Evolutionary conservation across 768 basidiomycete genomes (phyloP).

Genomic region (Austroboletus festivus): DNA sequence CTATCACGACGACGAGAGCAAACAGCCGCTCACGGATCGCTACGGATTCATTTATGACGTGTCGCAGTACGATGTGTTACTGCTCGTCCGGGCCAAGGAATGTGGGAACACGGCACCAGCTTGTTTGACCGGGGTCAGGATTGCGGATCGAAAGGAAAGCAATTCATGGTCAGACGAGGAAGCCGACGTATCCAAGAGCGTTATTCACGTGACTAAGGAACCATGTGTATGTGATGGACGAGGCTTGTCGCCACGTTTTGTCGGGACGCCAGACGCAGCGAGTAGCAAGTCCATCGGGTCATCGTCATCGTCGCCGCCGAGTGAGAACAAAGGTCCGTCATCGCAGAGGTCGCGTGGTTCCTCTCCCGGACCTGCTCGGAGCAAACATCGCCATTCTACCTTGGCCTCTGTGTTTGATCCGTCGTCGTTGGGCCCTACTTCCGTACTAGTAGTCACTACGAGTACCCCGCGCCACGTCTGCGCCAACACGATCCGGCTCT

Average conservation of each 20-base stretch:
- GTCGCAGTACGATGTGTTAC: slow-evolving; percentile 72
- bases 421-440: slow-evolving; percentile 29
- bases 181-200: slow-evolving; percentile 34
- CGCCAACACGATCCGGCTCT: slow-evolving; percentile 64
- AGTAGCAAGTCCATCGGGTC: slow-evolving; percentile 10
- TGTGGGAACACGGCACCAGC: slow-evolving; percentile 77
- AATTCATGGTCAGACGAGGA: slow-evolving; percentile 75
- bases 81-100: slow-evolving; percentile 69
- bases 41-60: slow-evolving; percentile 92
- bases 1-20: slow-evolving; percentile 48
- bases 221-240: slow-evolving; percentile 41
- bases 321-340: slow-evolving; percentile 26
- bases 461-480: slow-evolving; percentile 75
- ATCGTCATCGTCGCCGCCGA: slow-evolving; percentile 6
- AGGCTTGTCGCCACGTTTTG: slow-evolving; percentile 4
- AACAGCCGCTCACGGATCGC: slow-evolving; percentile 72
- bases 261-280: slow-evolving; percentile 8
- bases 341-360: slow-evolving; percentile 28
- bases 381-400: slow-evolving; percentile 43
- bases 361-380: slow-evolving; percentile 52
- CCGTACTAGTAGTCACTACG: slow-evolving; percentile 57
- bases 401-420: slow-evolving; percentile 25
- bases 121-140: slow-evolving; percentile 82
- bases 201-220: slow-evolving; percentile 39
- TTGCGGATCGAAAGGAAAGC: slow-evolving; percentile 78